phyloP scores from a whole-genome alignment of 805 yeast species.

The Saccharomycopsis babjevae region DNA sequence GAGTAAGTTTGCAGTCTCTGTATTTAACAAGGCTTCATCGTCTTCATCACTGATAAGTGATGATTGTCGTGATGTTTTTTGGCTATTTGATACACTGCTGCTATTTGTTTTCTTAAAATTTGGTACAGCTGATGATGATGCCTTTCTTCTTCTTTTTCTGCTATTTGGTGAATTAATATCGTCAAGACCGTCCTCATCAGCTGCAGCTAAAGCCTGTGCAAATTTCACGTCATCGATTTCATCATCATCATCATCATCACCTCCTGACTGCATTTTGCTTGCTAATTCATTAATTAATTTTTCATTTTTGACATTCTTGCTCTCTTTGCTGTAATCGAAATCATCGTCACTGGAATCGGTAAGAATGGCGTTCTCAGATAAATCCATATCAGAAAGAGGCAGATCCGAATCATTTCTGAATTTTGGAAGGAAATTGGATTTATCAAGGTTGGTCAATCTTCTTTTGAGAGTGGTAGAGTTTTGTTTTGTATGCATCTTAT shows the following conservation, averaged over 20 bases:
- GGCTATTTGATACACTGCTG: neutral
- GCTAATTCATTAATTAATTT: conserved; percentile 20
- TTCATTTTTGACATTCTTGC: conserved; percentile 20
- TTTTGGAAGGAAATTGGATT: conserved; percentile 29
- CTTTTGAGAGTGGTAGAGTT: conserved; percentile 35
- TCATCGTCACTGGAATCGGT: conserved; percentile 27
- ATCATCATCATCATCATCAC: conserved; percentile 21
- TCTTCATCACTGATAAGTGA: neutral
- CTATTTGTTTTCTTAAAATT: neutral
- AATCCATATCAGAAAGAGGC: conserved; percentile 11
- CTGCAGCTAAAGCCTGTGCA: conserved; percentile 26
- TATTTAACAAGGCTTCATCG: conserved; percentile 21
- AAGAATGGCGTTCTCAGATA: conserved; percentile 15
- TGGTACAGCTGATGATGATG: neutral
- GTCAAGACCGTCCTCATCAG: conserved; percentile 17
- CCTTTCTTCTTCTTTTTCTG: conserved; percentile 10
- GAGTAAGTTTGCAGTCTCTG: conserved; percentile 13
- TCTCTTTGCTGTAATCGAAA: conserved; percentile 33
- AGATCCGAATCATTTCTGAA: conserved; percentile 29
- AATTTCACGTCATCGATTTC: conserved; percentile 29
- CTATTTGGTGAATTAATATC: conserved; percentile 15
- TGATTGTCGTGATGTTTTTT: neutral
- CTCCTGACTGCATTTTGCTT: conserved; percentile 25
- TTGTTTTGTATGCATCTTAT: conserved; percentile 19
- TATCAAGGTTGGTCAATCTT: conserved; percentile 45